Evolutionary conservation across 345 rosid genomes (phyloP).

Genomic region (Melaleuca alternifolia): DNA sequence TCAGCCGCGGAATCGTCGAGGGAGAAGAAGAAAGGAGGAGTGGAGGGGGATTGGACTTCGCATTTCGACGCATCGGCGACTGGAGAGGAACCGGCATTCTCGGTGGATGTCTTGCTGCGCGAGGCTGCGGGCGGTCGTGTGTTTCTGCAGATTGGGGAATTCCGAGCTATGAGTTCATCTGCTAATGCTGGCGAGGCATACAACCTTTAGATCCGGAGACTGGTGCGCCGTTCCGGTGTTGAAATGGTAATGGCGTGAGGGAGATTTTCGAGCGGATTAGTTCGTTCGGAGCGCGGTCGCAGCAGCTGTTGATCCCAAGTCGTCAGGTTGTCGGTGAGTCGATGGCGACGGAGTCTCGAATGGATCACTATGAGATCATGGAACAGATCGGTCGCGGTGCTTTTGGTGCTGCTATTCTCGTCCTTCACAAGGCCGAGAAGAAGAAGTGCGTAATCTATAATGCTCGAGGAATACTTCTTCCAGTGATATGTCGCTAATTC

Average conservation of each 20-base stretch:
- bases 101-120: conserved; percentile 4
- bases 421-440: conserved; percentile 81
- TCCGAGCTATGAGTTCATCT: background rate
- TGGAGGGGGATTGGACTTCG: background rate
- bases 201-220: conserved; percentile 1
- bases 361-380: conserved; percentile 99
- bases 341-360: conserved; percentile 70
- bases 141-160: conserved; percentile 1
- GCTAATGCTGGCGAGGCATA: background rate
- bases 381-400: conserved; percentile 99
- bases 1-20: background rate
- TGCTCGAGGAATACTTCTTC: background rate
- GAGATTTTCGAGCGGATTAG: background rate
- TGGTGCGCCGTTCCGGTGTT: background rate
- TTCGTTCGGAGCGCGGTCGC: background rate
- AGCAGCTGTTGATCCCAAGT: background rate
- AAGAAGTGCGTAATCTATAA: conserved; percentile 42
- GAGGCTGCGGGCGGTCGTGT: conserved; percentile 4
- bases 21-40: background rate
- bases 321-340: background rate
- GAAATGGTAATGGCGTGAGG: background rate
- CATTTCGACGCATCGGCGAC: background rate
- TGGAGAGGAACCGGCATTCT: background rate
- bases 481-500: background rate
- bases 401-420: conserved; percentile 95